Conservation (phyloP, 2,329 filamentous ascomycete species). For the Trichoderma gracile region DNA sequence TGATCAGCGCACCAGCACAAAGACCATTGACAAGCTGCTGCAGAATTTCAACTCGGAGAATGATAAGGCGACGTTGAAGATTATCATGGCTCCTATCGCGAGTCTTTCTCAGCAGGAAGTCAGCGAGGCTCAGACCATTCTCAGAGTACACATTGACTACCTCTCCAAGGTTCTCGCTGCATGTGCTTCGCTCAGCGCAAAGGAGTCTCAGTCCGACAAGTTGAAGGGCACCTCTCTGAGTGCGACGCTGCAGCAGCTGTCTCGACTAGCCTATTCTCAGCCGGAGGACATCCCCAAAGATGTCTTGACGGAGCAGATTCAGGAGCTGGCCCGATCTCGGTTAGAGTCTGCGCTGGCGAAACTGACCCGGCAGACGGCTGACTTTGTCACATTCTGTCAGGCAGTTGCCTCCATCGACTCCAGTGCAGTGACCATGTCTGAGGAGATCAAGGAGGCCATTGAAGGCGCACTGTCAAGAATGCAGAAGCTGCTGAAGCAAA, state of each 20-base stretch:
- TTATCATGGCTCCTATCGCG: slow-evolving; percentile 49
- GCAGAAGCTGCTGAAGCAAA: slow-evolving; percentile 52
- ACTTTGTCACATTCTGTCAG: slow-evolving; percentile 55
- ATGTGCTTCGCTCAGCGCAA: slow-evolving; percentile 30
- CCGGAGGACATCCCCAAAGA: slow-evolving; percentile 45
- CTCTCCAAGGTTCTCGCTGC: slow-evolving; percentile 54
- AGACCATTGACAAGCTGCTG: slow-evolving; percentile 76
- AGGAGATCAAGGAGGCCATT: slow-evolving; percentile 54
- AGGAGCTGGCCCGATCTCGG: slow-evolving; percentile 56
- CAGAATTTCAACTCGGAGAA: slow-evolving; percentile 59
- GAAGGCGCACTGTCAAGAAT: slow-evolving; percentile 55
- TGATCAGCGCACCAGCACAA: slow-evolving; percentile 81
- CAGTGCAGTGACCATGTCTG: slow-evolving; percentile 55
- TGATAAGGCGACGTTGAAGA: slow-evolving; percentile 53
- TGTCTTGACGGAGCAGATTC: slow-evolving; percentile 52
- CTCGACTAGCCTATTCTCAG: slow-evolving; percentile 56
- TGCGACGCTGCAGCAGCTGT: slow-evolving; percentile 53
- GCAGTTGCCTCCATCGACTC: slow-evolving; percentile 57
- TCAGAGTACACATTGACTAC: slow-evolving; percentile 56
- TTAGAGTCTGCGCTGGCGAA: slow-evolving; percentile 60
- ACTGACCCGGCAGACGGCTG: slow-evolving; percentile 55
- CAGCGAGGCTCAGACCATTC: slow-evolving; percentile 36
- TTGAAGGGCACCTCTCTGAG: slow-evolving; percentile 38
- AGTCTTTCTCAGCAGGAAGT: slow-evolving; percentile 34
- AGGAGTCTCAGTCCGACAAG: slow-evolving; percentile 35